These are phyloP conservation scores for Piromyces finnis DNA, from an alignment of 192 early-diverging fungal species.

Conservation along the genomic window DNA sequence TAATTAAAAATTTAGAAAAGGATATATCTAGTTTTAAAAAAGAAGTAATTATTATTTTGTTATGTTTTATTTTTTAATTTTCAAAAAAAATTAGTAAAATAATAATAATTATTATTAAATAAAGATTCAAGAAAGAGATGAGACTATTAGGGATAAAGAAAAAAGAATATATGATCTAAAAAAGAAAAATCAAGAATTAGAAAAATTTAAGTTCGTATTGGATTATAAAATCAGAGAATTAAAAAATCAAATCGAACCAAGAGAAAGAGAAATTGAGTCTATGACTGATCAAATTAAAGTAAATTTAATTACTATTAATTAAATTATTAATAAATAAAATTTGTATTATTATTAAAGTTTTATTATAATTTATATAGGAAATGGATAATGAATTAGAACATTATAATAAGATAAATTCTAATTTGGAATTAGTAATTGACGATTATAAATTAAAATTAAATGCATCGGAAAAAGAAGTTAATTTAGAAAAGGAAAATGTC, in stretches of 20 bases:
- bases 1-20: conserved; percentile 44
- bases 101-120: background rate
- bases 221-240: conserved; percentile 51
- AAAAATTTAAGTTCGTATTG: conserved; percentile 50
- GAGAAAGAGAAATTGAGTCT: conserved; percentile 32
- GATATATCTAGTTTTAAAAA: conserved; percentile 42
- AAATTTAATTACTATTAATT: too few species aligned
- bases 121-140: conserved; percentile 43
- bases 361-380: too few species aligned
- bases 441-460: conserved; percentile 39
- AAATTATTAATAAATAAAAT: too few species aligned
- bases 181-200: conserved; percentile 50
- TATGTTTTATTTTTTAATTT: too few species aligned
- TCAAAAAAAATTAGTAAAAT: background rate
- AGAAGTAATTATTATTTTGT: conserved; percentile 22
- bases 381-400: conserved; percentile 42
- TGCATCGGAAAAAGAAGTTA: conserved; percentile 35
- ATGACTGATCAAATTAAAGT: conserved; percentile 46
- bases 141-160: conserved; percentile 45
- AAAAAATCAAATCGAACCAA: conserved; percentile 40
- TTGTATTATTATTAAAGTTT: too few species aligned
- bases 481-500: conserved; percentile 15
- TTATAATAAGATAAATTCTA: conserved; percentile 29
- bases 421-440: conserved; percentile 27
- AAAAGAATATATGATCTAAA: conserved; percentile 44